Percentiles rank a stretch among this genome's conserved stretches.
phyloP scores from a whole-genome alignment of 2,329 filamentous ascomycete genomes.

The Ustulina deusta region DNA sequence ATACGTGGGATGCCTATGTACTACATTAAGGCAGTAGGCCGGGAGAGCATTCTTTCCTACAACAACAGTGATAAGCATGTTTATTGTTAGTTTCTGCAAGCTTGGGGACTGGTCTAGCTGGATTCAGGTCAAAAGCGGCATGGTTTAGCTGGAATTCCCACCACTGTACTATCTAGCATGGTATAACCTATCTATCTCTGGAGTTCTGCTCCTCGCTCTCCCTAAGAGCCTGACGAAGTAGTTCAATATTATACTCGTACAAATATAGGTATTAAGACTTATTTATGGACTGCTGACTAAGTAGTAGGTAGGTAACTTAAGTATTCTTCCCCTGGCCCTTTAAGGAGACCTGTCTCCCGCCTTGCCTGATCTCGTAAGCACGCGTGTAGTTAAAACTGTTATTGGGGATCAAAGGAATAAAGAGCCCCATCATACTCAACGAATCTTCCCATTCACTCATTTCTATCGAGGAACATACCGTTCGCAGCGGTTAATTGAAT shows the following conservation, averaged over 20 bases:
- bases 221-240: background rate
- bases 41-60: background rate
- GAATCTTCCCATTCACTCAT: constrained; percentile 35
- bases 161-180: background rate
- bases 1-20: background rate
- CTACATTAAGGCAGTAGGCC: background rate
- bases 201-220: background rate
- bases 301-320: constrained; percentile 11
- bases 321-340: constrained; percentile 10
- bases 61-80: background rate
- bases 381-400: constrained; percentile 10
- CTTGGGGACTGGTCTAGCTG: background rate
- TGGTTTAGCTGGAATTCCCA: background rate
- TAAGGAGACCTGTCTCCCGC: constrained; percentile 7
- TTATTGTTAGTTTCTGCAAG: background rate
- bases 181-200: background rate
- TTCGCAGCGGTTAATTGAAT: constrained; percentile 13
- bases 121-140: background rate
- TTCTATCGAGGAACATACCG: constrained; percentile 11
- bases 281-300: constrained; percentile 24
- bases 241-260: constrained; percentile 14
- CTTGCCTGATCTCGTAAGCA: constrained; percentile 10
- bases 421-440: constrained; percentile 21
- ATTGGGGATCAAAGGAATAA: background rate
- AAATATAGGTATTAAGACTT: constrained; percentile 31